phyloP scores from a whole-genome alignment of 108 stramenopile genomes.

The Discostella pseudostelligera region DNA sequence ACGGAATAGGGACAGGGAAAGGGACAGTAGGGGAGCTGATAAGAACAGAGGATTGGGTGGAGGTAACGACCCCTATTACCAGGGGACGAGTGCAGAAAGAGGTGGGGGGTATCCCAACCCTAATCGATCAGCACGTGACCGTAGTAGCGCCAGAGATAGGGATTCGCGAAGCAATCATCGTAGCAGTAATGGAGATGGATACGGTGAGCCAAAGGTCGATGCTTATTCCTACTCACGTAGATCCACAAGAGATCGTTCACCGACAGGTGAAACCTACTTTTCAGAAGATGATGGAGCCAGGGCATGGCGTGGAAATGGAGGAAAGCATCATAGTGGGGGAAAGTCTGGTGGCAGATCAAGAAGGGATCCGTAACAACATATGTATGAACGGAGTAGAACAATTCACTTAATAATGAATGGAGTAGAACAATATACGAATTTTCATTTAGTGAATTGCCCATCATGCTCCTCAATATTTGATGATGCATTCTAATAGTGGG shows the following conservation, averaged over 20 bases:
- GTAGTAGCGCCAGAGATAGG: slow-evolving; percentile 3
- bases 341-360: not conserved
- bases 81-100: not conserved
- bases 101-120: slow-evolving; percentile 13
- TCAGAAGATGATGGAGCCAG: slow-evolving; percentile 13
- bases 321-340: slow-evolving; percentile 5
- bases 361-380: slow-evolving; percentile 5
- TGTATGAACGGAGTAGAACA: not conserved
- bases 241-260: slow-evolving; percentile 9
- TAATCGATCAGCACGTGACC: slow-evolving; percentile 16
- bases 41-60: slow-evolving; percentile 16
- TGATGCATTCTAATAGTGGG: no score
- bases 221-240: slow-evolving; percentile 15
- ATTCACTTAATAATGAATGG: not conserved
- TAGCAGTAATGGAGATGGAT: slow-evolving; percentile 6
- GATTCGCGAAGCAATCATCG: slow-evolving; percentile 8
- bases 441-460: no score
- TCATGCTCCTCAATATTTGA: no score
- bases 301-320: slow-evolving; percentile 1
- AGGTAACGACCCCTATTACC: slow-evolving; percentile 11
- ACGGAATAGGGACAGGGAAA: slow-evolving; percentile 19
- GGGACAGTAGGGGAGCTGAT: slow-evolving; percentile 14
- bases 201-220: slow-evolving; percentile 2
- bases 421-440: not conserved
- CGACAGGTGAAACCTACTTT: slow-evolving; percentile 4